Percentiles rank a stretch among this genome's conserved stretches.
Conservation (phyloP, 495 filamentous ascomycete species). For the Lineolata rhizophorae region DNA sequence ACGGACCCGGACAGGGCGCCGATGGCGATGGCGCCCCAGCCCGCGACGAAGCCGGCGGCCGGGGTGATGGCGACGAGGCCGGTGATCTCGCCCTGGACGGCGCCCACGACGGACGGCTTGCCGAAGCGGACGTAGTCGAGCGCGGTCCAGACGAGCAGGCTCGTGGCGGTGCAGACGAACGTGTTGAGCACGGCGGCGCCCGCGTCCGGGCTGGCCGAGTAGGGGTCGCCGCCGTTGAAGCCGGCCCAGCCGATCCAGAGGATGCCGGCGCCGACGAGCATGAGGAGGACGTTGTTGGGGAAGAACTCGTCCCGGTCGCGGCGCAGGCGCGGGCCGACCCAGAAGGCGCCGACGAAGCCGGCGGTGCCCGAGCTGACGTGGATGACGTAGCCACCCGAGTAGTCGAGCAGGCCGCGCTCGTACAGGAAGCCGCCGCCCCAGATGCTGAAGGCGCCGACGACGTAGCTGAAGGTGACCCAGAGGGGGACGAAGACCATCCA, state of each 20-base stretch:
- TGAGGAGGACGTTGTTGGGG: conserved; percentile 29
- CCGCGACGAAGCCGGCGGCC: conserved; percentile 31
- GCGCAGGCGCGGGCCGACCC: conserved; percentile 29
- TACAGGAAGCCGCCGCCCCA: conserved; percentile 35
- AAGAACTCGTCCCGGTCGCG: conserved; percentile 26
- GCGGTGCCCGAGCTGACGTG: conserved; percentile 34
- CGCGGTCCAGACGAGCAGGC: conserved; percentile 26
- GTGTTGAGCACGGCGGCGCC: conserved; percentile 36
- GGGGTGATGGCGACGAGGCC: conserved; percentile 33
- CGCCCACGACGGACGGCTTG: conserved; percentile 29
- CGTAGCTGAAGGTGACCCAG: conserved; percentile 30
- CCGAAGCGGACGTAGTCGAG: conserved; percentile 26
- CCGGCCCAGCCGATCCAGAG: conserved; percentile 39
- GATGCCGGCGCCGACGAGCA: conserved; percentile 30
- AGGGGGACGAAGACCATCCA: conserved; percentile 37
- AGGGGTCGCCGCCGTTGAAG: conserved; percentile 36
- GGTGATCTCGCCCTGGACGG: conserved; percentile 31
- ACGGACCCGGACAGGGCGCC: conserved; percentile 27
- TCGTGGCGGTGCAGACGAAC: conserved; percentile 30
- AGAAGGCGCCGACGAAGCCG: conserved; percentile 30
- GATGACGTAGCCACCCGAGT: conserved; percentile 38
- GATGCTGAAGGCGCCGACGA: conserved; percentile 23
- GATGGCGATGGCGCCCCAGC: conserved; percentile 32
- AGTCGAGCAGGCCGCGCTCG: conserved; percentile 29
- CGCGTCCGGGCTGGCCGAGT: conserved; percentile 29